Conservation (phyloP, 352 stramenopile species). For the Phytophthora pinifolia region DNA sequence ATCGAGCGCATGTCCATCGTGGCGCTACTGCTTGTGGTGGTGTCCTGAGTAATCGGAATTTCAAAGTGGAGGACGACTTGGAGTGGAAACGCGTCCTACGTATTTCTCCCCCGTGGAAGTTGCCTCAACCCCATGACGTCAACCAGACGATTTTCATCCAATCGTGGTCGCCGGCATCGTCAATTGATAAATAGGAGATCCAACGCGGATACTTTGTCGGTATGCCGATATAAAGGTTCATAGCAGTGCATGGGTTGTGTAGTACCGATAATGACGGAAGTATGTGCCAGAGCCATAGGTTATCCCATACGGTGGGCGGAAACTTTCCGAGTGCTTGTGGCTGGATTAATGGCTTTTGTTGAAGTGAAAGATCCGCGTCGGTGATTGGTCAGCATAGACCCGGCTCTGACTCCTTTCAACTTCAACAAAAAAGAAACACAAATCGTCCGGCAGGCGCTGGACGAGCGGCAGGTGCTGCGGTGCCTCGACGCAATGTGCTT, state of each 20-base stretch:
- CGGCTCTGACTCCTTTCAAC: constrained; percentile 40
- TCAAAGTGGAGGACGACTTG: constrained; percentile 17
- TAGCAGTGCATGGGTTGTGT: too few relatives aligned
- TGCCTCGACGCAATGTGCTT: not conserved
- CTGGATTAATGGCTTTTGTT: constrained; percentile 34
- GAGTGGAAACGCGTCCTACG: constrained; percentile 23
- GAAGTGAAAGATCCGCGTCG: constrained; percentile 42
- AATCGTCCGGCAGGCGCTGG: not conserved
- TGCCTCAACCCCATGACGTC: constrained; percentile 16
- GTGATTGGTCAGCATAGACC: constrained; percentile 30
- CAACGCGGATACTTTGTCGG: not conserved
- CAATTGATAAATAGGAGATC: constrained; percentile 25
- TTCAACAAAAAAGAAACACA: constrained; percentile 72
- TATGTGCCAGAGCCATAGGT: too few relatives aligned
- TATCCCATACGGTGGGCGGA: too few relatives aligned
- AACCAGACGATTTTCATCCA: constrained; percentile 38
- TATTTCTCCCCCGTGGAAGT: constrained; percentile 12
- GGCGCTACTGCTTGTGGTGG: not conserved
- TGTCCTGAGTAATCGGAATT: constrained; percentile 29
- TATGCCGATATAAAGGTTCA: not conserved
- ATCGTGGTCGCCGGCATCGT: constrained; percentile 20
- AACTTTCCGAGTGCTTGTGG: not conserved
- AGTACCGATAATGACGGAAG: too few relatives aligned
- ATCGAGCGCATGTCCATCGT: constrained; percentile 79
- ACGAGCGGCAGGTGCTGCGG: not conserved